A percentile compares a stretch with the other conserved stretches of the same genome.
These are phyloP conservation scores for Lecanicillium sp. DNA, from an alignment of 2,329 filamentous ascomycete species.

Conservation along the genomic window DNA sequence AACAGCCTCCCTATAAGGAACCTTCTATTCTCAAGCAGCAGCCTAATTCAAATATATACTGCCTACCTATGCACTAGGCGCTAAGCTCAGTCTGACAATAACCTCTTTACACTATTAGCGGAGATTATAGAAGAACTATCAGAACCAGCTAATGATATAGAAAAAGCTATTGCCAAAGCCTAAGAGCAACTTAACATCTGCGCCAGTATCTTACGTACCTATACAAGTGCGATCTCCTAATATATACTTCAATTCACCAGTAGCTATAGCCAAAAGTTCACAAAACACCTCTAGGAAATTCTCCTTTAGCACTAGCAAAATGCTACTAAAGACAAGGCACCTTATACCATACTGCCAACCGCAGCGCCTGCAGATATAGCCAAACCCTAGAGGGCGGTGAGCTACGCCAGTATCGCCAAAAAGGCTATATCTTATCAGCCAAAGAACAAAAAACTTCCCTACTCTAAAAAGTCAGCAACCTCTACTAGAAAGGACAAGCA, in stretches of 20 bases:
- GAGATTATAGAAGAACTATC: too few relatives aligned
- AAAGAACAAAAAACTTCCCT: neutral
- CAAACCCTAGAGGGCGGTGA: neutral
- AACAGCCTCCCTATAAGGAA: too few relatives aligned
- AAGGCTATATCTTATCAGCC: neutral
- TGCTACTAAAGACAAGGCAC: neutral
- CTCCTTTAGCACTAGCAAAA: neutral
- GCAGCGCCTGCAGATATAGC: too few relatives aligned
- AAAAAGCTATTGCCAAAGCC: too few relatives aligned
- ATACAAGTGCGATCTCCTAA: neutral
- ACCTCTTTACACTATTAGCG: too few relatives aligned
- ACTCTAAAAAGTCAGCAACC: neutral
- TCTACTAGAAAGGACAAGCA: neutral
- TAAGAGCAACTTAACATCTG: too few relatives aligned
- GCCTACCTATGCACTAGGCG: too few relatives aligned
- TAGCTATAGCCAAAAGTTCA: neutral
- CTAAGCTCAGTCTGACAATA: too few relatives aligned
- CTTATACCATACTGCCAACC: too few relatives aligned
- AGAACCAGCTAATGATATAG: too few relatives aligned
- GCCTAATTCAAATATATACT: too few relatives aligned
- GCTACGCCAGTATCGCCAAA: neutral
- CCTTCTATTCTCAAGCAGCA: too few relatives aligned
- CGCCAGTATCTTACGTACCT: neutral
- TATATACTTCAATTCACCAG: slow-evolving; percentile 2
- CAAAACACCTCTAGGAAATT: neutral